Base-by-base conservation (phyloP, 1,284 basidiomycete species). In the Xerocomus nothofagi region DNA sequence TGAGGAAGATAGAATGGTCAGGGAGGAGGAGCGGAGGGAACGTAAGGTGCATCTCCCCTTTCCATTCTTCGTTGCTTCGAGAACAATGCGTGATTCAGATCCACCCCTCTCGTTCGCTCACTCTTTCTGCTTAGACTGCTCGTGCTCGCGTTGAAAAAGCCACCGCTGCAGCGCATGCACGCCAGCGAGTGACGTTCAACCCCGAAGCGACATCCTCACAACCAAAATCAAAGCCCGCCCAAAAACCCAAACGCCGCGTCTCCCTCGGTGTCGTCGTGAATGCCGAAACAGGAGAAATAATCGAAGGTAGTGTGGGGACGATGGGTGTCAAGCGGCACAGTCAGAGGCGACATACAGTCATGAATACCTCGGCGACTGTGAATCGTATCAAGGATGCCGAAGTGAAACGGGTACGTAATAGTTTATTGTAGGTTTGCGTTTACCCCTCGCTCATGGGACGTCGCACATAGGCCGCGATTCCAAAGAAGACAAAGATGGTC, bases 181-280 rank as follows among this genome's bases (percentile, higher is more conserved):
- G 81, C 7, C 77, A 86, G 47, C 78, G 73, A 53, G 78, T 76
- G 6, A 84, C 83, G 0, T 88, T 88, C 64, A 75, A 86, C 58
- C 79, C 83, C 0, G 70, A 78, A 42, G 62, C 57, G 11, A 51
- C 43, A n/a, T 20, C 44, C 14, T 47, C 47, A 5, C 47, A 44
- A 26, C 50, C 63, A 1, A 75, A 71, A 44, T 50, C 60, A 18
- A 71, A 59, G 49, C 56, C 42, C 17, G n/a, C 39, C 51, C 51
- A 62, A 24, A 81, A 78, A 52, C 37, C 70, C 4, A 78, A 73
- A 51, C 70, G 78, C n/a, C 75, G 77, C 7, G 78, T 84, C 14
- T 79, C 81, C 0, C 58, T 84, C 14, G 80, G 79, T 11, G 65
- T 71, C 11, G 76, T 69, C 1, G 69, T 82, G 26, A 72, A 85